Conservation (phyloP, 768 basidiomycete species). For the Collybia mongolica region DNA sequence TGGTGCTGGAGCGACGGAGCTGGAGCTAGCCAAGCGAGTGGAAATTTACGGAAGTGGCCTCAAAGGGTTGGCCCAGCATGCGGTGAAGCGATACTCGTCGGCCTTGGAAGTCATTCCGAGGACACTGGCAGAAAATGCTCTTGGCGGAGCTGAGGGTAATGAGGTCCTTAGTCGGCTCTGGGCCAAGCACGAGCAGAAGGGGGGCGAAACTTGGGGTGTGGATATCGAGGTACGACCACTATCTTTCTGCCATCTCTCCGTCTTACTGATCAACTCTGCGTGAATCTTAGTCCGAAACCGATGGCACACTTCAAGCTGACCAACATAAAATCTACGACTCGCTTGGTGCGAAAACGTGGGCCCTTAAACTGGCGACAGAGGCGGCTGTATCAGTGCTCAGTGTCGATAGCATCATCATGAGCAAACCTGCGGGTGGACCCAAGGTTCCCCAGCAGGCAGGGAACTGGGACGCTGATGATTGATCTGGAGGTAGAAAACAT, state of each 20-base stretch:
- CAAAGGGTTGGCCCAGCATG: conserved; percentile 91
- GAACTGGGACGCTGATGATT: conserved; percentile 84
- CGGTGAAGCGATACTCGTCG: conserved; percentile 83
- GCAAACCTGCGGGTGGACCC: conserved; percentile 88
- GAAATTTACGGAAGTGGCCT: conserved; percentile 86
- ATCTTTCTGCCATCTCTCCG: neutral
- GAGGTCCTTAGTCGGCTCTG: conserved; percentile 87
- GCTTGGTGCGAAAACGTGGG: conserved; percentile 89
- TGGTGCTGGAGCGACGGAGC: conserved; percentile 92
- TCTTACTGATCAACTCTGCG: neutral
- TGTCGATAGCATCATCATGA: conserved; percentile 98
- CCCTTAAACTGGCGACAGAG: conserved; percentile 86
- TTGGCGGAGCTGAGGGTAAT: conserved; percentile 88
- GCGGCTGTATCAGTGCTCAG: conserved; percentile 88
- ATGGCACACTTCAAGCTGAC: conserved; percentile 69
- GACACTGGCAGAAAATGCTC: conserved; percentile 92
- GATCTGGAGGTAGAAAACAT: conserved; percentile 5
- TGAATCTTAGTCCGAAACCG: conserved; percentile 60
- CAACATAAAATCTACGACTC: conserved; percentile 79
- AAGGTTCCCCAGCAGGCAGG: conserved; percentile 85
- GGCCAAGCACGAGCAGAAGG: conserved; percentile 83
- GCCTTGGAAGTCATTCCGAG: conserved; percentile 92
- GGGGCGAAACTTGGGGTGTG: conserved; percentile 77
- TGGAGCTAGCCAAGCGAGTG: conserved; percentile 85
- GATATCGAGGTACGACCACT: conserved; percentile 72